These are phyloP conservation scores for Thermomucor indicae-seudaticae DNA, from an alignment of 371 early-diverging fungal genomes.

Conservation along the genomic window DNA sequence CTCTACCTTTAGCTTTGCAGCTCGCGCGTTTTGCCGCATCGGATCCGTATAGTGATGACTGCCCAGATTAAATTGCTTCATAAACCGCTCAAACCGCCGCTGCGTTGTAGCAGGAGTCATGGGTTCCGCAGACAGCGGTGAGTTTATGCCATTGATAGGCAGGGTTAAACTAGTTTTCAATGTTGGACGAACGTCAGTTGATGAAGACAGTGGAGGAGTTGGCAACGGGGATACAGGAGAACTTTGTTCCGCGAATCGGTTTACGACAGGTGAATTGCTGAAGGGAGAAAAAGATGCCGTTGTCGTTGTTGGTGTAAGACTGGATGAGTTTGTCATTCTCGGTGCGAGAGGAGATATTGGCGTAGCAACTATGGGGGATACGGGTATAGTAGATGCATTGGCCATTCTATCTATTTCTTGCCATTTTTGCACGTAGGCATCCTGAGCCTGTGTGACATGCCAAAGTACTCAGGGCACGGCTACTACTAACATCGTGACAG, in stretches of 20 bases:
- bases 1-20: slow-evolving; percentile 19
- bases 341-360: not conserved
- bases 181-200: not conserved
- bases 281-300: not conserved
- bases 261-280: not conserved
- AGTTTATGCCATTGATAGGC: not conserved
- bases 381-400: not conserved
- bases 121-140: slow-evolving; percentile 6
- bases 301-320: not conserved
- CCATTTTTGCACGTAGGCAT: not conserved
- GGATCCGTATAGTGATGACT: slow-evolving; percentile 11
- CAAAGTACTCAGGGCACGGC: not conserved
- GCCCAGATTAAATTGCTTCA: slow-evolving; percentile 9
- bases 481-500: not conserved
- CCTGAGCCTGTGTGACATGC: not conserved
- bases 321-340: not conserved
- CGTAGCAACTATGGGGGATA: not conserved
- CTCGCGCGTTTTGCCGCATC: slow-evolving; percentile 5
- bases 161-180: too few species aligned
- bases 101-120: slow-evolving; percentile 13
- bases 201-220: not conserved
- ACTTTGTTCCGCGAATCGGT: not conserved
- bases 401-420: slow-evolving; percentile 1
- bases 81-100: slow-evolving; percentile 15
- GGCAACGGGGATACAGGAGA: too few species aligned